phyloP scores from a whole-genome alignment of 192 early-diverging fungal species.

The Backusella macrospora region DNA sequence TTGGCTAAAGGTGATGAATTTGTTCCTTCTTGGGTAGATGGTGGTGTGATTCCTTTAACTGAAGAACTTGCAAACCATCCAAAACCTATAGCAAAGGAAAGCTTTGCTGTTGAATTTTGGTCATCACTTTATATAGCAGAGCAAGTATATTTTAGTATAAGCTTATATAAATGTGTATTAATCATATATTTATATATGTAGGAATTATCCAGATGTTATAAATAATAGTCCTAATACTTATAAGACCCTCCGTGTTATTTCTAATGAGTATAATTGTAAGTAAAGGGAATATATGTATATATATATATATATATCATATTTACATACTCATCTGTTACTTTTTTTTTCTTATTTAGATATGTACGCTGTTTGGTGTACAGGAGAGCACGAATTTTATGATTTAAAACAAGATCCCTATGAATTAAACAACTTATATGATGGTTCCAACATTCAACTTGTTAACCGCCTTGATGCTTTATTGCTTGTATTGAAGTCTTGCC shows the following conservation, averaged over 20 bases:
- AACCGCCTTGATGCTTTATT: conserved; percentile 62
- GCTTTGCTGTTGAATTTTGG: conserved; percentile 60
- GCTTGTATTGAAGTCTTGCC: conserved; percentile 52
- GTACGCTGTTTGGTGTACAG: conserved; percentile 61
- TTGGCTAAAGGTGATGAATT: conserved; percentile 47
- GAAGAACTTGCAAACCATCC: conserved; percentile 41
- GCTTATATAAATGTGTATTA: background rate
- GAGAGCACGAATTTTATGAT: conserved; percentile 61
- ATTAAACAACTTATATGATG: conserved; percentile 54
- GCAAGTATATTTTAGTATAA: background rate
- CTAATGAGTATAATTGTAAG: conserved; percentile 49
- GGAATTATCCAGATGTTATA: conserved; percentile 32
- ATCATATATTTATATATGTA: background rate
- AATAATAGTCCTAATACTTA: conserved; percentile 48
- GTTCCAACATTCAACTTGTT: conserved; percentile 36
- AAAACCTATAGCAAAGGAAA: conserved; percentile 51
- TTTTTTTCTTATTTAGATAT: conserved; percentile 22
- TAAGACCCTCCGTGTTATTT: conserved; percentile 57
- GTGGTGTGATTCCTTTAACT: conserved; percentile 56
- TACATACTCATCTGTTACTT: background rate
- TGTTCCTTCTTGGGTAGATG: conserved; percentile 53
- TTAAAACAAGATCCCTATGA: conserved; percentile 61
- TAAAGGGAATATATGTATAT: background rate
- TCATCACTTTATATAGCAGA: conserved; percentile 17
- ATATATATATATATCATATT: background rate